Evolutionary conservation across 2,329 filamentous ascomycete genomes (phyloP), one percentile per base, ranked within the genome.

Genomic region (Monosporascus sp.): DNA sequence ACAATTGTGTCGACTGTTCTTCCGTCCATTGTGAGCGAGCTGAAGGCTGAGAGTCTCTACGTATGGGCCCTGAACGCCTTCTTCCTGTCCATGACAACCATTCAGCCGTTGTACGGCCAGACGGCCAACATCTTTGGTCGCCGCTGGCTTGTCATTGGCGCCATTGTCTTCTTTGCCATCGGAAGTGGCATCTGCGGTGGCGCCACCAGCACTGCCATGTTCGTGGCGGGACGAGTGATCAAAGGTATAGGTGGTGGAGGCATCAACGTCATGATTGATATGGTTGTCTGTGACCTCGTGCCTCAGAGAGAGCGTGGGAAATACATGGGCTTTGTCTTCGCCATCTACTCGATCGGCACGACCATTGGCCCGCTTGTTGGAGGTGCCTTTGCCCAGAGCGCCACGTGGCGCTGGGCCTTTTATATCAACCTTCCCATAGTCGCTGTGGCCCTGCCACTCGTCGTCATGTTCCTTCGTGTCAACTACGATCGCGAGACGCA

Each of bases 271-370:
- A 62, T 79, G 1, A 63, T 70, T 5, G 71, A 78, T 38, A 68
- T 78, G 47, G 70, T 81, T n/a, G 64, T 78, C 15, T 72, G 66
- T 36, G 77, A 80, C 50, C 59, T 80, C 4, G 68, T 79, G 0
- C 74, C 76, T 0, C 59, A 80, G 5, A 62, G 69, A 2, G 65
- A 77, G 54, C 62, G 77, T 48, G 70, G 71, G 1, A 68, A 68
- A 5, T 77, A 69, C 46, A 60, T 70, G 25, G 62, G 58, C 1
- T 55, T 69, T 4, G 54, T 72, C 1, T 54, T 67, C 17, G 50
- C 60, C 11, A 52, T 66, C 1, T 64, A 60, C 51, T 60, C 61
- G 3, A 47, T 72, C 15, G 72, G 67, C 0, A 63, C 61, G 14
- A 56, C 58, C 0, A 31, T 68, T 5, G 69, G 60, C 2, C 62